These are phyloP conservation scores for Fraxinus paxiana DNA, from an alignment of 305 asterid genomes.

Conservation along the genomic window DNA sequence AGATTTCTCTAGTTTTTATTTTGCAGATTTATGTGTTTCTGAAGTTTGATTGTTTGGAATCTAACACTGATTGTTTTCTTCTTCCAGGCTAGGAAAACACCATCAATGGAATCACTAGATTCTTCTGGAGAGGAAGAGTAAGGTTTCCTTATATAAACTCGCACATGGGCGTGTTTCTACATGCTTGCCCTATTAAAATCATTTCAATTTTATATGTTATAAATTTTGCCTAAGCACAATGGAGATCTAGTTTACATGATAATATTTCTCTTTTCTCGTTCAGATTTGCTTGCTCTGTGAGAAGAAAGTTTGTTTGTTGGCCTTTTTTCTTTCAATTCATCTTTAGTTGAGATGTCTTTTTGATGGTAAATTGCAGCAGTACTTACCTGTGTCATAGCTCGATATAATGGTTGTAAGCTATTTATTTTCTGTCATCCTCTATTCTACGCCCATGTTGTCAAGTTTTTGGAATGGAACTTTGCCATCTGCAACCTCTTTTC, in stretches of 20 bases:
- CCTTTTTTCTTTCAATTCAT: background rate
- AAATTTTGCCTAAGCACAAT: background rate
- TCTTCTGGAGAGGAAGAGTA: conserved; percentile 99
- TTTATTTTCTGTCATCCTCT: background rate
- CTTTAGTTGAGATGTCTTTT: background rate
- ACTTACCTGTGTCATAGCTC: background rate
- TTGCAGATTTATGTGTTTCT: background rate
- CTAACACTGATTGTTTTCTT: conserved; percentile 20
- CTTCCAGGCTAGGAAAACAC: conserved; percentile 68
- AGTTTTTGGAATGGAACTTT: background rate
- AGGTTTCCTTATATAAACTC: conserved; percentile 31
- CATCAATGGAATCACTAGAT: conserved; percentile 73
- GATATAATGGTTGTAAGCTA: background rate
- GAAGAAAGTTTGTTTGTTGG: background rate
- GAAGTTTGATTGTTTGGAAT: background rate
- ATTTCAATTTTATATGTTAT: background rate
- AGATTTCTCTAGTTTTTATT: background rate
- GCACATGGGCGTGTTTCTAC: conserved; percentile 18
- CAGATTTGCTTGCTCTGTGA: background rate
- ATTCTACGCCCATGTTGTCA: background rate
- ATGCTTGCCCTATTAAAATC: background rate
- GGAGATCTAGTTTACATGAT: conserved; percentile 11
- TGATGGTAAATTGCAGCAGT: background rate
- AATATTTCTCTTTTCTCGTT: background rate
- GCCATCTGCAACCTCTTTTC: background rate